Evolutionary conservation across 805 yeast species (phyloP), one percentile per base, ranked within the genome.

Genomic region (Hanseniaspora lachancei): DNA sequence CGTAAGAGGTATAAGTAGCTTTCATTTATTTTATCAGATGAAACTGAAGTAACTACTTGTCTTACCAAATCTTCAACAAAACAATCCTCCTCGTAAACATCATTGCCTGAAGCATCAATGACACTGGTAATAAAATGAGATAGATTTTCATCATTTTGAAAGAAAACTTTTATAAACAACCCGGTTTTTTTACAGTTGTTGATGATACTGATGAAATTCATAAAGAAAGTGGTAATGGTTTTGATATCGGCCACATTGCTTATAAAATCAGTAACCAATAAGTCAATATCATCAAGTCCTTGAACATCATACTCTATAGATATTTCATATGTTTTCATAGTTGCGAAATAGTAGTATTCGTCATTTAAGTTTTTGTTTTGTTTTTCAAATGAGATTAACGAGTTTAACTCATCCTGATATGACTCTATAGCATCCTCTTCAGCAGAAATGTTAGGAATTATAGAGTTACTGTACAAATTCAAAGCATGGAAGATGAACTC

Each of bases 361-460:
- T 53, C 21, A 15, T 46, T 39, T 20, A 20, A n/a, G n/a, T 43
- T 29, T 23, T 35, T 21, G 13, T 18, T n/a, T n/a, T 51, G 29
- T 2, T 43, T 34, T 27, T 24, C 44, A 23, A 6, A 27, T 24
- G 29, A 5, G 21, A 39, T 38, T 15, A 39, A 24, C 13, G 40
- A 7, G 20, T 46, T 39, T n/a, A 53, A 27, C 23, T 46, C 47
- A 21, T 27, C 34, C 10, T 4, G 23, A 39, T 53, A 53, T 15
- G 46, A 20, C 16, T 53, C 50, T 38, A 46, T 44, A 8, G 47
- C 21, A 13, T 44, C 46, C n/a, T 46, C 40, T 21, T 53, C 41
- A 44, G 41, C 39, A 23, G 50, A 20, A 12, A 53, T 53, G 27
- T 53, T 53, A 12, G 56, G 56, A 38, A 53, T 53, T 2, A 53